phyloP scores from a whole-genome alignment of 2,329 filamentous ascomycete species.

The Leptographium wingfieldii region DNA sequence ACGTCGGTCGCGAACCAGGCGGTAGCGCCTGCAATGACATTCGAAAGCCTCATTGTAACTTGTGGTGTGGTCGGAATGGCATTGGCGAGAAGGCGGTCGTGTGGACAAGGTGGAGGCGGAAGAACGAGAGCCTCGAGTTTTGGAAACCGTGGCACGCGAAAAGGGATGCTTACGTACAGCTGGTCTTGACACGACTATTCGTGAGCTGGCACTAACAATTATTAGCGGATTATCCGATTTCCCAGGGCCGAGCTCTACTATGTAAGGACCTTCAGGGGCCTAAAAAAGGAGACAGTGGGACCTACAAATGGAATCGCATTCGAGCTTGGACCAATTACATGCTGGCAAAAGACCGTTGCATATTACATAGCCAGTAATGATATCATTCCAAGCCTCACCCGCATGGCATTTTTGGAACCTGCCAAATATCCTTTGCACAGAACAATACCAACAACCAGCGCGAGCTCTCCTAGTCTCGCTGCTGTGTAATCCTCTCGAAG shows the following conservation, averaged over 20 bases:
- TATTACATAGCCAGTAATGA: not conserved
- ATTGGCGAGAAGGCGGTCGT: not conserved
- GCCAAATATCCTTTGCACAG: not conserved
- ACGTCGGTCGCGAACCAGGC: conserved; percentile 58
- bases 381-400: not conserved
- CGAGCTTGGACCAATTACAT: not conserved
- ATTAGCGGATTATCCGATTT: conserved; percentile 10
- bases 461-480: not conserved
- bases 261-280: not conserved
- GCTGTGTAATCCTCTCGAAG: not conserved
- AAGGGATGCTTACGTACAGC: conserved; percentile 3
- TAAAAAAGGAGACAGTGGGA: conserved; percentile 1
- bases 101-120: not conserved
- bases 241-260: conserved; percentile 1
- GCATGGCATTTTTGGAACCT: not conserved
- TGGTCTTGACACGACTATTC: conserved; percentile 8
- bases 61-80: not conserved
- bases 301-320: not conserved
- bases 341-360: not conserved
- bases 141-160: conserved; percentile 1
- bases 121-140: not conserved
- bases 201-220: not conserved
- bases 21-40: conserved; percentile 53
- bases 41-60: conserved; percentile 50
- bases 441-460: no score